phyloP scores from a whole-genome alignment of 768 basidiomycete genomes.

The Lyophyllum semitale region DNA sequence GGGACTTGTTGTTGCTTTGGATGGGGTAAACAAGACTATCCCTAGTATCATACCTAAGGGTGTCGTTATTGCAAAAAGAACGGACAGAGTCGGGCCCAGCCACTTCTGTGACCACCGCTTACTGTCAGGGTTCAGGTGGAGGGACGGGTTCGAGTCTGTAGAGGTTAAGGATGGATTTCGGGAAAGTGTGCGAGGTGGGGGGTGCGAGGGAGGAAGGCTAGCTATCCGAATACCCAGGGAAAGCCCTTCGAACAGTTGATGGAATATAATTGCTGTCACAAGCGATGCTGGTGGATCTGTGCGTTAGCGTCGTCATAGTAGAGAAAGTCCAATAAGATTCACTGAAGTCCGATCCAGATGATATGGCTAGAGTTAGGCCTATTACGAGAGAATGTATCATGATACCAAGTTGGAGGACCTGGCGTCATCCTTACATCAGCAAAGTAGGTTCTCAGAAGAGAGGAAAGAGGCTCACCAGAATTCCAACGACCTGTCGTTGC shows the following conservation, averaged over 20 bases:
- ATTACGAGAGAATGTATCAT: slow-evolving; percentile 86
- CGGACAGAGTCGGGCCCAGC: slow-evolving; percentile 55
- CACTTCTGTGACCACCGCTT: slow-evolving; percentile 21
- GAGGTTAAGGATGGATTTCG: slow-evolving; percentile 6
- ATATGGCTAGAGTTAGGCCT: slow-evolving; percentile 74
- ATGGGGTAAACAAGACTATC: slow-evolving; percentile 44
- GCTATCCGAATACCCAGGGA: slow-evolving; percentile 83
- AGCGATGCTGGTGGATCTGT: slow-evolving; percentile 53
- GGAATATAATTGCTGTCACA: slow-evolving; percentile 74
- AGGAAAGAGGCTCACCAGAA: slow-evolving; percentile 51
- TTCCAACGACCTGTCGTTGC: slow-evolving; percentile 70
- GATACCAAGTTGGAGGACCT: slow-evolving; percentile 84
- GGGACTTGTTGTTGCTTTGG: slow-evolving; percentile 25
- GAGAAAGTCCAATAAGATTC: slow-evolving; percentile 25
- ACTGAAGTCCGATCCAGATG: slow-evolving; percentile 73
- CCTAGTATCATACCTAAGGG: slow-evolving; percentile 70
- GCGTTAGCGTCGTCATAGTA: background rate
- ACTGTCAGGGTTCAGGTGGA: background rate
- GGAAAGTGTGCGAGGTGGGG: slow-evolving; percentile 5
- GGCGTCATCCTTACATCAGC: background rate
- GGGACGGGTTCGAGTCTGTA: background rate
- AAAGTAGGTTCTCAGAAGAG: background rate
- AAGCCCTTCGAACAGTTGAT: slow-evolving; percentile 84
- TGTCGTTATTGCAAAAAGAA: slow-evolving; percentile 74
- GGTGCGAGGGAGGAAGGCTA: slow-evolving; percentile 49